A percentile compares a stretch with the other conserved stretches of the same genome.
These are phyloP conservation scores for Peronosclerospora sorghi DNA, from an alignment of 352 stramenopile genomes.

Conservation along the genomic window DNA sequence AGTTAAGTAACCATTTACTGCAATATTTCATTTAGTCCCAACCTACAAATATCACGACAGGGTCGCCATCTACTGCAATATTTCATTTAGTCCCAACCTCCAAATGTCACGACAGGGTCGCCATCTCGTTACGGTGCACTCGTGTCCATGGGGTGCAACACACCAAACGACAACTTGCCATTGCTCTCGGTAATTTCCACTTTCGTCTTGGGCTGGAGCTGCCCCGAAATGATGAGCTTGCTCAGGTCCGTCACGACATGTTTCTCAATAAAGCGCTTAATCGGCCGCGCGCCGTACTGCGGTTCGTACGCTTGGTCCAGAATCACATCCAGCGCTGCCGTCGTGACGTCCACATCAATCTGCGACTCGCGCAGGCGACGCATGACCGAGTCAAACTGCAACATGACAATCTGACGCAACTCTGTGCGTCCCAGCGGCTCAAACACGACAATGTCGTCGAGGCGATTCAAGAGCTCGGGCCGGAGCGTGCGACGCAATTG, in stretches of 20 bases:
- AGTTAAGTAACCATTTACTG: too few species aligned
- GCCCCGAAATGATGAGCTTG: slow-evolving; percentile 49
- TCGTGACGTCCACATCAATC: slow-evolving; percentile 61
- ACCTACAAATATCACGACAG: too few species aligned
- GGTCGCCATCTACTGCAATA: too few species aligned
- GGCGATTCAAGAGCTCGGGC: slow-evolving; percentile 93
- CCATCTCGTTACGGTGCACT: slow-evolving; percentile 11
- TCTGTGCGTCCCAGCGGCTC: slow-evolving; percentile 84
- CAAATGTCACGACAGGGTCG: too few species aligned
- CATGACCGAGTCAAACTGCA: slow-evolving; percentile 87
- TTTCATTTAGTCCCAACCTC: too few species aligned
- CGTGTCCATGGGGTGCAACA: slow-evolving; percentile 31
- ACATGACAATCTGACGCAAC: slow-evolving; percentile 87
- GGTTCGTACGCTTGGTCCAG: slow-evolving; percentile 89
- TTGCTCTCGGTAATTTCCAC: slow-evolving; percentile 39
- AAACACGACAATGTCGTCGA: slow-evolving; percentile 96
- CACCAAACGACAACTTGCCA: slow-evolving; percentile 42
- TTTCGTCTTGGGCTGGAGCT: slow-evolving; percentile 52
- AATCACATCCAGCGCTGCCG: slow-evolving; percentile 84
- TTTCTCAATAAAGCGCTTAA: slow-evolving; percentile 93
- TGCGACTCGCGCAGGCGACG: slow-evolving; percentile 61
- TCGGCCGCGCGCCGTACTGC: slow-evolving; percentile 90
- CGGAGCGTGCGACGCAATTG: slow-evolving; percentile 83
- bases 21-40: too few species aligned
- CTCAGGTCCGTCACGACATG: slow-evolving; percentile 87